These are phyloP conservation scores for Ceratocystis huliohia DNA, from an alignment of 2,329 filamentous ascomycete genomes.

Conservation along the genomic window DNA sequence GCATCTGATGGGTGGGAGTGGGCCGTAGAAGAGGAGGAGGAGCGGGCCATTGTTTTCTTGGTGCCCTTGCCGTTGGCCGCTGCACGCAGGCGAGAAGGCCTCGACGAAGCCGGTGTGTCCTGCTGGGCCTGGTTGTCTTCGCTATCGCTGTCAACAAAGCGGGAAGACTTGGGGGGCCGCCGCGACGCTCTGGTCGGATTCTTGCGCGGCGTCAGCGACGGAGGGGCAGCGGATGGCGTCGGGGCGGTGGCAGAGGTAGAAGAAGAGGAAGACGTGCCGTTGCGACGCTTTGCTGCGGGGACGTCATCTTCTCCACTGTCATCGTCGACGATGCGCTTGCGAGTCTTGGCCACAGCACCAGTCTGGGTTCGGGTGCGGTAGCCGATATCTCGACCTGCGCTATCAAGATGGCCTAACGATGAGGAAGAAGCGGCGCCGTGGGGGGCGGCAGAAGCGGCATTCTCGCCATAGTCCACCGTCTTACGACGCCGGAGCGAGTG, in stretches of 20 bases:
- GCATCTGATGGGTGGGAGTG: not conserved
- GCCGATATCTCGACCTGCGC: conserved; percentile 4
- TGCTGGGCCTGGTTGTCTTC: not conserved
- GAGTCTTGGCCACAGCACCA: conserved; percentile 14
- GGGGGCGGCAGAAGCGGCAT: conserved; percentile 22
- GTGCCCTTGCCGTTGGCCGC: not conserved
- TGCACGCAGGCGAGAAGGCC: not conserved
- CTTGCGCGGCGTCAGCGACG: conserved; percentile 14
- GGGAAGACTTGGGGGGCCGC: conserved; percentile 11
- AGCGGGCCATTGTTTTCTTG: not conserved
- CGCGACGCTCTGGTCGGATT: conserved; percentile 17
- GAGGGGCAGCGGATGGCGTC: not conserved
- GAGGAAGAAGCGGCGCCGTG: conserved; percentile 24
- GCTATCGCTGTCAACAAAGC: conserved; percentile 12
- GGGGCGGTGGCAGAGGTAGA: not conserved
- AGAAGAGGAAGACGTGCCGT: conserved; percentile 8
- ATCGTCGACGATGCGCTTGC: conserved; percentile 15
- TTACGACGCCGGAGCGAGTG: conserved; percentile 45
- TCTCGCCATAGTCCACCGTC: conserved; percentile 45
- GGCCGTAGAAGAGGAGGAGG: not conserved
- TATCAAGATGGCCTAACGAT: conserved; percentile 22
- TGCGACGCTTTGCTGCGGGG: conserved; percentile 12
- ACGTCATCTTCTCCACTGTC: conserved; percentile 10
- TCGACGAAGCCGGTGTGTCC: not conserved
- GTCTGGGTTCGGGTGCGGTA: conserved; percentile 18